Evolutionary conservation across 805 yeast species (phyloP).

Genomic region (Pichia phayaonensis): DNA sequence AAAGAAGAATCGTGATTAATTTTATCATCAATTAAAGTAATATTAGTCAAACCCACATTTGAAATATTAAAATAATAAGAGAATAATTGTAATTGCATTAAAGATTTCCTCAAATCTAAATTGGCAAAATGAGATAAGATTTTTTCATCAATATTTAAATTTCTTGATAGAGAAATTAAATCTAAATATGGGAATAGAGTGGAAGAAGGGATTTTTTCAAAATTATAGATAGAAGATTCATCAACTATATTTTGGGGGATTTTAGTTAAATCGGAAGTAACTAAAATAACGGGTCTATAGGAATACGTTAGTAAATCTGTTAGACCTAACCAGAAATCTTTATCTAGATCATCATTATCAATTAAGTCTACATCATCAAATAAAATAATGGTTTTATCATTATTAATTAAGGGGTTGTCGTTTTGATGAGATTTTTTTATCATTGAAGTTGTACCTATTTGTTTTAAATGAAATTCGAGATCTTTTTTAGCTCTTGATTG

Average conservation of each 20-base stretch:
- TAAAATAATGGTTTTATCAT: slow-evolving; percentile 54
- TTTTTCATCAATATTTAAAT: slow-evolving; percentile 17
- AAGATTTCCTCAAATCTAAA: slow-evolving; percentile 22
- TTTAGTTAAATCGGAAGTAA: slow-evolving; percentile 21
- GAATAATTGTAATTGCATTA: slow-evolving; percentile 25
- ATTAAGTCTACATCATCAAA: slow-evolving; percentile 82
- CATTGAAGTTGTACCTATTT: slow-evolving; percentile 76
- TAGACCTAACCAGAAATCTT: slow-evolving; percentile 71
- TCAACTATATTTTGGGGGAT: slow-evolving; percentile 25
- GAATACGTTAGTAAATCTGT: slow-evolving; percentile 44
- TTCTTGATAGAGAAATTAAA: slow-evolving; percentile 22
- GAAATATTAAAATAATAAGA: slow-evolving; percentile 16
- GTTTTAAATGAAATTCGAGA: slow-evolving; percentile 55
- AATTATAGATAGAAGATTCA: slow-evolving; percentile 23
- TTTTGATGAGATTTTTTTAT: slow-evolving; percentile 57
- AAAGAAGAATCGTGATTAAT: neutral
- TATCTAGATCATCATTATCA: slow-evolving; percentile 60
- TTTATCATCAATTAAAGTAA: neutral
- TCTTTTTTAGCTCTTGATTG: slow-evolving; percentile 67
- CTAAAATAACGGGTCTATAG: slow-evolving; percentile 29
- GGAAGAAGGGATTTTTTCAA: slow-evolving; percentile 8
- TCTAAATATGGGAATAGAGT: slow-evolving; percentile 20
- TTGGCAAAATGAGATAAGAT: slow-evolving; percentile 14
- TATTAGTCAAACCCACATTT: slow-evolving; percentile 12
- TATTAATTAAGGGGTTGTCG: slow-evolving; percentile 10